phyloP scores from a whole-genome alignment of 129 eudicot genomes.

The Ambrosia trifida region DNA sequence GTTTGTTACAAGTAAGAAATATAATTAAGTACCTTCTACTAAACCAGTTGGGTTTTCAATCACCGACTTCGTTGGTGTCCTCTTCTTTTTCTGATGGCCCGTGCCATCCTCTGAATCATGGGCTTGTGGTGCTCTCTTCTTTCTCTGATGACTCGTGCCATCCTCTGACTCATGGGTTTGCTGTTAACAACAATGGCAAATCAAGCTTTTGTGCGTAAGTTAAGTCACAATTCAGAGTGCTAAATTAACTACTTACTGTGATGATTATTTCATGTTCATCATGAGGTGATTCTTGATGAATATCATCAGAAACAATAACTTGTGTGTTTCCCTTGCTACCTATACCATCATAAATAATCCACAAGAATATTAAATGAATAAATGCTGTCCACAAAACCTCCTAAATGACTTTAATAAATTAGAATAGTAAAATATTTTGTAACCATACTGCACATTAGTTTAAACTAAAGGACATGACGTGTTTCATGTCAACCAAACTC shows the following conservation, averaged over 20 bases:
- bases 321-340: not conserved
- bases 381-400: not conserved
- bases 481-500: not conserved
- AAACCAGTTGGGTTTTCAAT: not conserved
- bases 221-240: not conserved
- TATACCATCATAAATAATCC: not conserved
- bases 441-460: not conserved
- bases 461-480: not conserved
- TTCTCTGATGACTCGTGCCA: not conserved
- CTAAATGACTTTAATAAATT: too few relatives aligned
- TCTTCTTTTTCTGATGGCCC: not conserved
- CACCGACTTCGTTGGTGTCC: not conserved
- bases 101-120: too few relatives aligned
- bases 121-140: too few relatives aligned
- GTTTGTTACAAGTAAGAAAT: not conserved
- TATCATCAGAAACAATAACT: not conserved
- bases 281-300: not conserved
- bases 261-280: not conserved
- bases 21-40: slow-evolving; percentile 5
- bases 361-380: not conserved
- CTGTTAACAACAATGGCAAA: not conserved
- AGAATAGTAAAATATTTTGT: too few relatives aligned
- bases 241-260: not conserved
- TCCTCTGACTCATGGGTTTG: slow-evolving; percentile 4
- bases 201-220: not conserved